phyloP scores from a whole-genome alignment of 2,329 filamentous ascomycete genomes.

The Tolypocladium nubicola region DNA sequence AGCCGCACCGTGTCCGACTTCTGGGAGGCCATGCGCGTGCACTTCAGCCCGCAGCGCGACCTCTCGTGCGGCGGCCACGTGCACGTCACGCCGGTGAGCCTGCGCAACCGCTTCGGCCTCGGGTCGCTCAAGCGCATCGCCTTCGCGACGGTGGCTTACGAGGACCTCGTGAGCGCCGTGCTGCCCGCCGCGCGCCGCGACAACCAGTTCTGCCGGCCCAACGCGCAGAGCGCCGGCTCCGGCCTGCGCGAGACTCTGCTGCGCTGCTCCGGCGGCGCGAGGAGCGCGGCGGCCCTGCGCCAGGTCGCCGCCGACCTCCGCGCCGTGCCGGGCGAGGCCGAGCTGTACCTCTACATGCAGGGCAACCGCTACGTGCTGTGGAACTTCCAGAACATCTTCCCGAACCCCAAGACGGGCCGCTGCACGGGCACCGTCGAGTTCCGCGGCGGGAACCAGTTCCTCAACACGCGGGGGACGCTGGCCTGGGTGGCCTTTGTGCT shows the following conservation, averaged over 20 bases:
- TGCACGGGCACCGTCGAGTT: constrained; percentile 29
- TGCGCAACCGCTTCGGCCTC: constrained; percentile 23
- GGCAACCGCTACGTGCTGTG: constrained; percentile 27
- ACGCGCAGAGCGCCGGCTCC: constrained; percentile 19
- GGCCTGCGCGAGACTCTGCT: constrained; percentile 19
- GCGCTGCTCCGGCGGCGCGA: constrained; percentile 16
- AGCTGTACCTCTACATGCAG: constrained; percentile 27
- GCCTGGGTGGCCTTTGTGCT: constrained; percentile 28
- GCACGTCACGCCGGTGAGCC: constrained; percentile 24
- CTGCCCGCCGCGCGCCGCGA: constrained; percentile 21
- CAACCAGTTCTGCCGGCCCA: constrained; percentile 24
- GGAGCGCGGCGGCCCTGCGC: constrained; percentile 12
- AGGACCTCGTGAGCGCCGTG: constrained; percentile 21
- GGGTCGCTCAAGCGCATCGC: constrained; percentile 24
- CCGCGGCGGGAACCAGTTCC: constrained; percentile 27
- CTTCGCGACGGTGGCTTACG: constrained; percentile 23
- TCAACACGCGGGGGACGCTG: constrained; percentile 24
- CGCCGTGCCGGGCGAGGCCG: constrained; percentile 13
- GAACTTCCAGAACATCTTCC: constrained; percentile 29
- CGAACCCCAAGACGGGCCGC: constrained; percentile 23
- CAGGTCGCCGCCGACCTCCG: constrained; percentile 19
- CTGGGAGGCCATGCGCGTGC: constrained; percentile 30
- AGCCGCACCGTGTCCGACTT: constrained; percentile 24
- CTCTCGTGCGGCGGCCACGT: constrained; percentile 27
- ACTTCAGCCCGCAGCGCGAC: constrained; percentile 25